Evolutionary conservation across 2,329 filamentous ascomycete species (phyloP), one percentile per base, ranked within the genome.

Genomic region (Fusarium albidum): DNA sequence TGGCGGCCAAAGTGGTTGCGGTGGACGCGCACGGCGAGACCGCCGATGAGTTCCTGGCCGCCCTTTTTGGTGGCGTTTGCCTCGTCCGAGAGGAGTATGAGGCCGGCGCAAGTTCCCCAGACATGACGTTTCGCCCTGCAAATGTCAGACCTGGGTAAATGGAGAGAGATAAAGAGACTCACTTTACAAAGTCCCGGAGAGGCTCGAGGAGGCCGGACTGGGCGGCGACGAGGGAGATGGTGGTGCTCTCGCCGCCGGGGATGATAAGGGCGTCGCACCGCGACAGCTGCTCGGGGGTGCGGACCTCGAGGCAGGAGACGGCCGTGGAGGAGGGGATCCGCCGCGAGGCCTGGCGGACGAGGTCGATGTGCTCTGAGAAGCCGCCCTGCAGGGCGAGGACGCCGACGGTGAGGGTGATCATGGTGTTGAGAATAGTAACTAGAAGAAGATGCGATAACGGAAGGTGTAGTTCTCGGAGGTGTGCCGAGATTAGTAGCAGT

Each of bases 1-100:
- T 99, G 95, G 48, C 94, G 85, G 4, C 95, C 95, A 69, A 97
- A 99, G 73, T 97, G 92, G 69, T 98, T 99, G 39, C 95, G 84
- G 69, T 96, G 92, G 27, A 98, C 93, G 38, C 91, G 82, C 29
- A 99, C 93, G 68, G 92, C 88, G 31, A 99, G 81, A 3, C 95
- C 95, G 12, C 95, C 95, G 57, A 99, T 92, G 47, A 98, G 82
- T 54, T 96, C 92, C 73, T 98, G 95, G 0, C 94, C 94, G 35
- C 92, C 92, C 67, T 90, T 87, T 72, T 97, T 98, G 31, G 91
- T 92, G 57, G 88, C 85, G 71, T 94, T 96, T 42, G 92, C 94
- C 52, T 89, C 87, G 68, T 96, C 90, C 3, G 92, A 89, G 42
- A 99, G 86, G 41, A 98, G 79, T 64, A 99, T 97, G 51, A 98